Conservation (phyloP, 257 asterid genomes). For the Capsicum chinense region DNA sequence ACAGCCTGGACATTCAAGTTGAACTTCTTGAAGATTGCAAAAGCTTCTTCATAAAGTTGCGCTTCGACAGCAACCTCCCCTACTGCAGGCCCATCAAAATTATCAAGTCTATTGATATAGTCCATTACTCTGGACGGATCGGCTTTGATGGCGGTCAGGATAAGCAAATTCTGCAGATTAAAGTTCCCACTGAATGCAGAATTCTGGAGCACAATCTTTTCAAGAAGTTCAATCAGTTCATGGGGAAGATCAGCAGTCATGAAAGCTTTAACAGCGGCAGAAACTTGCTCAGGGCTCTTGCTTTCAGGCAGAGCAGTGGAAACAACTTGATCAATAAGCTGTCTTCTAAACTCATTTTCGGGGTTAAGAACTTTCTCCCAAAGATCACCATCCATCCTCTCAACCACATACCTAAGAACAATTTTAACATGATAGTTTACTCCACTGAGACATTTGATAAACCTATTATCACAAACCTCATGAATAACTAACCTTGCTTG, state of each 20-base stretch:
- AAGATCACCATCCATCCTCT: slow-evolving; percentile 96
- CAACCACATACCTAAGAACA: slow-evolving; percentile 85
- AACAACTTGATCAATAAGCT: slow-evolving; percentile 98
- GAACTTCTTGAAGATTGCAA: slow-evolving; percentile 94
- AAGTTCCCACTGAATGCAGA: slow-evolving; percentile 99
- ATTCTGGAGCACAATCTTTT: slow-evolving; percentile 96
- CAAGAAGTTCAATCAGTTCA: slow-evolving; percentile 96
- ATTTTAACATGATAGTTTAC: slow-evolving; percentile 11
- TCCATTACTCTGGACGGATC: slow-evolving; percentile 99
- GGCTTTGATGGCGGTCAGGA: slow-evolving; percentile 95
- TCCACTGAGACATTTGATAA: slow-evolving; percentile 5
- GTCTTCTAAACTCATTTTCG: slow-evolving; percentile 95
- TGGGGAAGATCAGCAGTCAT: slow-evolving; percentile 99
- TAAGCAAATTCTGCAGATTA: slow-evolving; percentile 89
- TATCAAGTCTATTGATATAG: slow-evolving; percentile 92
- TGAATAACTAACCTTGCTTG: slow-evolving; percentile 82
- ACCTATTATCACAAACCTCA: slow-evolving; percentile 14
- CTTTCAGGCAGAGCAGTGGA: slow-evolving; percentile 99
- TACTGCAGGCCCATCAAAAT: slow-evolving; percentile 99
- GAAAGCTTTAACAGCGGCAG: slow-evolving; percentile 99
- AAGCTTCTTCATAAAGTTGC: slow-evolving; percentile 90
- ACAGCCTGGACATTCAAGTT: slow-evolving; percentile 99
- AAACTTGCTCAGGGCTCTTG: slow-evolving; percentile 99
- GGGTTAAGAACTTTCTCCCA: slow-evolving; percentile 97
- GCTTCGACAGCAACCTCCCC: slow-evolving; percentile 99